These are phyloP conservation scores for Salix exigua DNA, from an alignment of 345 rosid genomes.

Conservation along the genomic window DNA sequence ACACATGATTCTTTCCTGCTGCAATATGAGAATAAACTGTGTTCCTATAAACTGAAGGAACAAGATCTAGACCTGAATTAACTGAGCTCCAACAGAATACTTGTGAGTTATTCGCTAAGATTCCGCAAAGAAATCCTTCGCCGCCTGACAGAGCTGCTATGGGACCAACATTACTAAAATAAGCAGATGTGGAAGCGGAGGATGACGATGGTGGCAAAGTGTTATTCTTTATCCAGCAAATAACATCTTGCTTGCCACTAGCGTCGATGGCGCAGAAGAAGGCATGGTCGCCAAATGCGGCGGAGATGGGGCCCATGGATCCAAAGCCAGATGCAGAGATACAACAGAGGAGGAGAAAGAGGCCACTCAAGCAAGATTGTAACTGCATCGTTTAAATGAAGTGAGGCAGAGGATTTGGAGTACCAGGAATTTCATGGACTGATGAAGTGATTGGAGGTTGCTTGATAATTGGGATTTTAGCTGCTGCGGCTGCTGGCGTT, in stretches of 20 bases:
- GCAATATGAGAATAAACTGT: constrained; percentile 74
- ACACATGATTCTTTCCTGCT: constrained; percentile 74
- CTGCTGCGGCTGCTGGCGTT: neutral
- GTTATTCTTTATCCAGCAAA: constrained; percentile 72
- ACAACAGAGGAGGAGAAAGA: constrained; percentile 25
- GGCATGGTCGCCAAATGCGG: constrained; percentile 69
- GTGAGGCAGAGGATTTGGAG: too few relatives aligned
- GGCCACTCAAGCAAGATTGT: constrained; percentile 19
- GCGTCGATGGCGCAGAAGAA: constrained; percentile 98
- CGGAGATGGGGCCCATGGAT: constrained; percentile 77
- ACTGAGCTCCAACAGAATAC: constrained; percentile 61
- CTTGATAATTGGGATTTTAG: neutral
- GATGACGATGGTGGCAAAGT: constrained; percentile 35
- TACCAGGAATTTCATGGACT: constrained; percentile 6
- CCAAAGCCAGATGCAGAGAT: constrained; percentile 60
- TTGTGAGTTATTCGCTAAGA: constrained; percentile 61
- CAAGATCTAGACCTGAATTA: constrained; percentile 56
- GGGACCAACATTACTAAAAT: constrained; percentile 34
- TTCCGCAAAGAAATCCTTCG: constrained; percentile 73
- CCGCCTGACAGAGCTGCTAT: constrained; percentile 79
- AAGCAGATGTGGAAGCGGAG: constrained; percentile 27
- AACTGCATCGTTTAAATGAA: constrained; percentile 20
- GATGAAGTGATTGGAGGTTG: constrained; percentile 6
- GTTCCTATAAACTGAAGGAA: constrained; percentile 46
- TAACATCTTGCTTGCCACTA: constrained; percentile 69